Conservation (phyloP, 352 stramenopile species). For the Globisporangium solare region DNA sequence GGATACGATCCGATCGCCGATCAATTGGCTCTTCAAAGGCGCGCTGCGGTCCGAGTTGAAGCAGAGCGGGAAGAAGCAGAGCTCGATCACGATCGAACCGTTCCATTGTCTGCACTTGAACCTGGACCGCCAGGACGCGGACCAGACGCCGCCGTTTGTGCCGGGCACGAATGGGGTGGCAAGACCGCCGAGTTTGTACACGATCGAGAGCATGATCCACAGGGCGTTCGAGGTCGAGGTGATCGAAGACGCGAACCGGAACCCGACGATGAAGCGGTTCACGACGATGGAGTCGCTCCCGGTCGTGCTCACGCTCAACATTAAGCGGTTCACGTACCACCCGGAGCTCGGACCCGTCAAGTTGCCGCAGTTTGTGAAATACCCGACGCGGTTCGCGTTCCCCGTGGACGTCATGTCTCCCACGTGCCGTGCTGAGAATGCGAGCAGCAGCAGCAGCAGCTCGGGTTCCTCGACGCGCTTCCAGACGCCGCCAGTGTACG, state of each 20-base stretch:
- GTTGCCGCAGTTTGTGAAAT: conserved; percentile 82
- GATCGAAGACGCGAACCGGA: conserved; percentile 50
- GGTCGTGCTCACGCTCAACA: conserved; percentile 73
- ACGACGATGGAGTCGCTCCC: conserved; percentile 71
- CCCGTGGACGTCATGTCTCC: conserved; percentile 60
- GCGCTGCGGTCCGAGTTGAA: conserved; percentile 74
- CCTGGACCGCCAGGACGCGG: conserved; percentile 35
- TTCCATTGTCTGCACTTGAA: conserved; percentile 85
- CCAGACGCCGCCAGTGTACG: conserved; percentile 51
- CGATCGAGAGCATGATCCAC: conserved; percentile 71
- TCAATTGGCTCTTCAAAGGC: conserved; percentile 86
- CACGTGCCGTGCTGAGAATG: conserved; percentile 56
- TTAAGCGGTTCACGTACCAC: conserved; percentile 87
- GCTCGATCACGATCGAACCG: conserved; percentile 82
- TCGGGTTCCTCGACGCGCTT: conserved; percentile 22
- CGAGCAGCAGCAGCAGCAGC: neutral
- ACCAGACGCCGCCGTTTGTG: conserved; percentile 27
- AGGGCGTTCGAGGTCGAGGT: conserved; percentile 71
- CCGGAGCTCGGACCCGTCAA: conserved; percentile 73
- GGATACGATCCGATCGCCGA: conserved; percentile 57
- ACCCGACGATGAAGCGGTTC: conserved; percentile 62
- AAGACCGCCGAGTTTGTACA: conserved; percentile 31
- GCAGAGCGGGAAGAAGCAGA: conserved; percentile 65
- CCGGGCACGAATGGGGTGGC: conserved; percentile 33
- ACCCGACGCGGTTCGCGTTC: conserved; percentile 67